Evolutionary conservation across 2,329 filamentous ascomycete species (phyloP), one percentile per base, ranked within the genome.

Genomic region (Colletotrichum ledebouriae): DNA sequence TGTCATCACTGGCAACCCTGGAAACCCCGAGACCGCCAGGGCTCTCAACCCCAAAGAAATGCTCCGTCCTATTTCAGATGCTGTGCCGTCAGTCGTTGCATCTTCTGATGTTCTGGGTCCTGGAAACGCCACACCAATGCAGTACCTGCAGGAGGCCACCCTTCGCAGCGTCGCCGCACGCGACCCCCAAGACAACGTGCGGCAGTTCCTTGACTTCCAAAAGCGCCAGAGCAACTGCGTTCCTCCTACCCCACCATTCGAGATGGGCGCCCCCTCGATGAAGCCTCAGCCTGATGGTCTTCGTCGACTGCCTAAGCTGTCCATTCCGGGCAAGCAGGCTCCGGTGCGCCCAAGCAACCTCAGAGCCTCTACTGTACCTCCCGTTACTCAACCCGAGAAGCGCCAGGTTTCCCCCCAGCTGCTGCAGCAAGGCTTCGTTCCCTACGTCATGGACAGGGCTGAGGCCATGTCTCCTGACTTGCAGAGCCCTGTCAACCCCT

Each of bases 151-250:
- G 73, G 90, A 94, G 77, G 89, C 91, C 56, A 86, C 85, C 47
- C 89, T 97, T 15, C 88, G 89, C 66, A 89, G 85, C 70, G 77
- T 97, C 37, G 86, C 92, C 75, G 83, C 85, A 17, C 87, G 92
- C 60, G 94, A 98, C 75, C 92, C 94, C 6, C 94, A 97, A 78
- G 94, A 98, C 80, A 97, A 95, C 73, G 94, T 98, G 41, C 90
- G 93, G 75, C 93, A 97, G 72, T 98, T 97, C 80, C 86, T 98
- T 60, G 88, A 88, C 75, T 94, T 97, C 77, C 95, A 98, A 77
- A 90, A 92, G 42, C 71, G 77, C 76, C 85, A 87, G 63, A 75
- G 79, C 25, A 82, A 82, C 70, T 87, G 90, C 60, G 86, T 92
- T n/a, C 88, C 89, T 7, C 87, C 87, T 9, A 90, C 90, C 7